A percentile compares a stretch with the other conserved stretches of the same genome.
Conservation (phyloP, 2,329 filamentous ascomycete genomes). For the Aspergillus pseudoterreus region DNA sequence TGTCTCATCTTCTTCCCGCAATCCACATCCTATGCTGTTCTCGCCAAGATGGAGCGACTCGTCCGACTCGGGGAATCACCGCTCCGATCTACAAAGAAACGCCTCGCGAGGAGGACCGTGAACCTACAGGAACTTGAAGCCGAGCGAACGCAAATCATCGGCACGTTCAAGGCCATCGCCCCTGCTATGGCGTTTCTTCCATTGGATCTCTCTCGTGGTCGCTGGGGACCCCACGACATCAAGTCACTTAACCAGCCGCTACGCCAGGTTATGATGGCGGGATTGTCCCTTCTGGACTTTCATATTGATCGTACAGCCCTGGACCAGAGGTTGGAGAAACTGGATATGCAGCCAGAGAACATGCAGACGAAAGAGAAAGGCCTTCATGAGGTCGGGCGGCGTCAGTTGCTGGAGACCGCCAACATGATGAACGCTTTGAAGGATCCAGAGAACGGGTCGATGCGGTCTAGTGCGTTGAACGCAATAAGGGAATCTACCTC, state of each 20-base stretch:
- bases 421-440: constrained; percentile 36
- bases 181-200: constrained; percentile 43
- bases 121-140: constrained; percentile 20
- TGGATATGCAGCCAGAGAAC: neutral
- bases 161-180: constrained; percentile 35
- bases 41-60: constrained; percentile 30
- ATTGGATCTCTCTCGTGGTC: constrained; percentile 44
- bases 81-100: constrained; percentile 24
- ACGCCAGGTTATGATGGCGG: constrained; percentile 32
- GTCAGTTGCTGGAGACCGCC: constrained; percentile 31
- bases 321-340: neutral
- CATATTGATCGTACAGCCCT: constrained; percentile 30
- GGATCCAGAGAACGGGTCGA: constrained; percentile 33
- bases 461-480: constrained; percentile 30
- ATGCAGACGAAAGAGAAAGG: constrained; percentile 11
- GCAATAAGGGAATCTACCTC: constrained; percentile 28
- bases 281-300: constrained; percentile 39
- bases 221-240: constrained; percentile 46
- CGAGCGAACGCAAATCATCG: constrained; percentile 32
- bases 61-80: constrained; percentile 26
- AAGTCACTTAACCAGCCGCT: constrained; percentile 33
- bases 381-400: constrained; percentile 21
- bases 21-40: constrained; percentile 45
- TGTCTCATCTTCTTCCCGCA: constrained; percentile 47
- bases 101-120: constrained; percentile 13